Evolutionary conservation across 768 basidiomycete genomes (phyloP).

Genomic region (Hortiboletus flavorubellus): DNA sequence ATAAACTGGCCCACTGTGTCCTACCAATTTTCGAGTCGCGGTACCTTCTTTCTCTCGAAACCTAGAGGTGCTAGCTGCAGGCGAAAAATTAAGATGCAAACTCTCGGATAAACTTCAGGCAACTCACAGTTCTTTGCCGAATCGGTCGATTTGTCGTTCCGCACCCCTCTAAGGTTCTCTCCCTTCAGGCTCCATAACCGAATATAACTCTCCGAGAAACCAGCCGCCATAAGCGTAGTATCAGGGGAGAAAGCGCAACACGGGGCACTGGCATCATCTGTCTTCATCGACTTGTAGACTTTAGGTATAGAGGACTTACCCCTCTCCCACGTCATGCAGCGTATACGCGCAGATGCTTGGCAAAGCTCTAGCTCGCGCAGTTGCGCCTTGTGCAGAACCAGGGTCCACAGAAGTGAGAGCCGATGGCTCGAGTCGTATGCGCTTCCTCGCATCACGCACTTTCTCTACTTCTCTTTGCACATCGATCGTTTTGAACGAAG

Average conservation of each 20-base stretch:
- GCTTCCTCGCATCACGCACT: slow-evolving; percentile 86
- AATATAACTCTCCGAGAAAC: slow-evolving; percentile 94
- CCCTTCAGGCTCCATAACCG: slow-evolving; percentile 94
- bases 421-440: slow-evolving; percentile 86
- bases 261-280: slow-evolving; percentile 54
- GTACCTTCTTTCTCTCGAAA: slow-evolving; percentile 74
- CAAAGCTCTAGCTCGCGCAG: slow-evolving; percentile 57
- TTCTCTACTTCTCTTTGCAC: slow-evolving; percentile 87
- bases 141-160: slow-evolving; percentile 69
- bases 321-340: slow-evolving; percentile 91
- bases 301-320: slow-evolving; percentile 48
- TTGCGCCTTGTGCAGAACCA: slow-evolving; percentile 54
- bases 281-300: slow-evolving; percentile 8
- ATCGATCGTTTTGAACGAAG: slow-evolving; percentile 80
- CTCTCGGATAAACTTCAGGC: not conserved
- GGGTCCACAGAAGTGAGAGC: slow-evolving; percentile 53
- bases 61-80: slow-evolving; percentile 52
- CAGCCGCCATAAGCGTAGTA: slow-evolving; percentile 88
- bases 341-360: slow-evolving; percentile 97
- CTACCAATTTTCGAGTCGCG: slow-evolving; percentile 91
- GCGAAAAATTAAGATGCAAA: not conserved
- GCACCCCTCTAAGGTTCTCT: slow-evolving; percentile 74
- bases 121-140: slow-evolving; percentile 68
- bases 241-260: slow-evolving; percentile 89
- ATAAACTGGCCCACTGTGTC: slow-evolving; percentile 96